Conservation (phyloP, 768 basidiomycete genomes). For the Lactarius akahatsu region DNA sequence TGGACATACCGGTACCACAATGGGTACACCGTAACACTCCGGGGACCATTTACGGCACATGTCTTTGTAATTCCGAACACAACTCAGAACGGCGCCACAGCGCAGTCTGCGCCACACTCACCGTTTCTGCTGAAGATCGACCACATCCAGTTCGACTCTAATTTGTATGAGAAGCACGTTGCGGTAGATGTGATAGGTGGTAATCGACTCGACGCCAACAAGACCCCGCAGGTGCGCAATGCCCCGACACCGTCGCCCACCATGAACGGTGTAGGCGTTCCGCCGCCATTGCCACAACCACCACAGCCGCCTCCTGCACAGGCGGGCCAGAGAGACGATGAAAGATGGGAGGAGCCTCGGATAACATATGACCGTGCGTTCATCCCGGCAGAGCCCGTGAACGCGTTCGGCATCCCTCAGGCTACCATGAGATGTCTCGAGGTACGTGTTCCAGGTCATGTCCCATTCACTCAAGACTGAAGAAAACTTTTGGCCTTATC, state of each 20-base stretch:
- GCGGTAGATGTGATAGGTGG: constrained; percentile 62
- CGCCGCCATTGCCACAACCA: constrained; percentile 1
- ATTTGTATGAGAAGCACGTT: constrained; percentile 70
- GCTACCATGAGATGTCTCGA: constrained; percentile 88
- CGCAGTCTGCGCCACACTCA: constrained; percentile 27
- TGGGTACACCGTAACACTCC: constrained; percentile 75
- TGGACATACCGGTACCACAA: constrained; percentile 84
- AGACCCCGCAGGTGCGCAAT: constrained; percentile 29
- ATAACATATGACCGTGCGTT: constrained; percentile 56
- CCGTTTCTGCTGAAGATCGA: constrained; percentile 59
- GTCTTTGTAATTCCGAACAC: constrained; percentile 42
- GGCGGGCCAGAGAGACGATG: constrained; percentile 44
- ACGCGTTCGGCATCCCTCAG: constrained; percentile 85
- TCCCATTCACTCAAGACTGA: constrained; percentile 19
- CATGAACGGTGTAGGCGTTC: constrained; percentile 30
- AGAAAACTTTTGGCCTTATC: constrained; percentile 21
- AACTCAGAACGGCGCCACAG: constrained; percentile 18
- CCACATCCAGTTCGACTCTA: constrained; percentile 71
- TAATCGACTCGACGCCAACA: constrained; percentile 43
- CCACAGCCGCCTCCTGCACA: constrained; percentile 22
- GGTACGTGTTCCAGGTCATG: constrained; percentile 41
- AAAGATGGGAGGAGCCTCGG: constrained; percentile 63
- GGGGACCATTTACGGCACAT: constrained; percentile 71
- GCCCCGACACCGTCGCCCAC: constrained; percentile 28
- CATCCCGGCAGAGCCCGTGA: constrained; percentile 82